Evolutionary conservation across 441 rosid genomes (phyloP).

Genomic region (Croton laevigatus): DNA sequence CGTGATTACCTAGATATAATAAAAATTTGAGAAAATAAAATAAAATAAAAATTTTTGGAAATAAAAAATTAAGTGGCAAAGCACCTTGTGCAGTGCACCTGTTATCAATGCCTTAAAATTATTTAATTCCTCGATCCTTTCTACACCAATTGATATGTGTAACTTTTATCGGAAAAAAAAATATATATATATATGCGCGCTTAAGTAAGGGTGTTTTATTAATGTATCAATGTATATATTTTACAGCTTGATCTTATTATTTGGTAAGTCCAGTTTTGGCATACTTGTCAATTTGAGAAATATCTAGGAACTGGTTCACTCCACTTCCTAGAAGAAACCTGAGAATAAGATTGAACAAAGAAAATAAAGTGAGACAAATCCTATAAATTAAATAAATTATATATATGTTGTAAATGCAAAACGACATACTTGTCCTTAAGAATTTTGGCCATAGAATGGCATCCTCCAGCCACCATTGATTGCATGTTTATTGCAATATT

Average conservation of each 20-base stretch:
- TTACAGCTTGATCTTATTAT: not conserved
- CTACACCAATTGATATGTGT: too few species aligned
- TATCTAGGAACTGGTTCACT: constrained; percentile 51
- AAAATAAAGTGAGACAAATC: not conserved
- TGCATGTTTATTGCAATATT: constrained; percentile 80
- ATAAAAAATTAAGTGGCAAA: too few species aligned
- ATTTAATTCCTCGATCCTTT: too few species aligned
- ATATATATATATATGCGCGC: too few species aligned
- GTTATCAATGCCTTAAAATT: too few species aligned
- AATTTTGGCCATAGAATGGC: constrained; percentile 46
- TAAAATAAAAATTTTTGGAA: too few species aligned
- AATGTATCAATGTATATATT: too few species aligned
- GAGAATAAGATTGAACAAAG: constrained; percentile 10
- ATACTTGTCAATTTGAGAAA: constrained; percentile 49
- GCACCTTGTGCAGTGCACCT: too few species aligned
- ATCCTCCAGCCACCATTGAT: constrained; percentile 66
- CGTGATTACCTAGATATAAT: too few species aligned
- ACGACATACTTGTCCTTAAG: constrained; percentile 49
- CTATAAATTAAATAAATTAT: not conserved
- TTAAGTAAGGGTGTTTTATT: too few species aligned
- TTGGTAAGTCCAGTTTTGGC: constrained; percentile 16
- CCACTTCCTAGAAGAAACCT: constrained; percentile 68
- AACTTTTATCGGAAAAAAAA: too few species aligned
- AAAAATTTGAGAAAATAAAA: too few species aligned
- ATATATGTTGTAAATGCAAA: not conserved